These are phyloP conservation scores for Tulasnella sp. DNA, from an alignment of 768 basidiomycete genomes.

Conservation along the genomic window DNA sequence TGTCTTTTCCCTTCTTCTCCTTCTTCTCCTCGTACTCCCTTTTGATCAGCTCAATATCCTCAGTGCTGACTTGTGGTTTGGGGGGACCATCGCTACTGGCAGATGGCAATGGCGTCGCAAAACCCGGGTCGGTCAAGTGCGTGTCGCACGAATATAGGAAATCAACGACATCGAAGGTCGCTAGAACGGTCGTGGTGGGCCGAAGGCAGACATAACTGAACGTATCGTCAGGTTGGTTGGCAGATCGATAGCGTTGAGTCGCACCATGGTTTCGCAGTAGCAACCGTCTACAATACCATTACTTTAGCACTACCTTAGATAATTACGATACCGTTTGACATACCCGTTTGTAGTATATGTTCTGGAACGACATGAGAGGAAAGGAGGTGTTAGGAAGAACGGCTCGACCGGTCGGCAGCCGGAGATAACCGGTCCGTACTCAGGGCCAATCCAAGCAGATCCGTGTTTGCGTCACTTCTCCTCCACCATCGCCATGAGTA, in stretches of 20 bases:
- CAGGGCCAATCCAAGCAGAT: not conserved
- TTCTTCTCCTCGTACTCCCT: slow-evolving; percentile 49
- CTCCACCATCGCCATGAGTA: not conserved
- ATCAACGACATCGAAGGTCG: slow-evolving; percentile 70
- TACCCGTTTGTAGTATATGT: slow-evolving; percentile 38
- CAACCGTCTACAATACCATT: slow-evolving; percentile 44
- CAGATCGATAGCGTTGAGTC: not conserved
- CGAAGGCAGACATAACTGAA: slow-evolving; percentile 40
- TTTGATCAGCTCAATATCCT: slow-evolving; percentile 74
- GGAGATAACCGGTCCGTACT: slow-evolving; percentile 4
- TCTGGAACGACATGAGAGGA: slow-evolving; percentile 43
- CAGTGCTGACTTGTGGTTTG: slow-evolving; percentile 34
- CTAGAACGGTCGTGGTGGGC: slow-evolving; percentile 71
- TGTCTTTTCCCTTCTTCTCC: slow-evolving; percentile 19
- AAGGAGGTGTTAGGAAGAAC: not conserved
- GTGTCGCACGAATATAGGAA: slow-evolving; percentile 73
- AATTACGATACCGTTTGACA: not conserved
- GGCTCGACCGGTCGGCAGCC: not conserved
- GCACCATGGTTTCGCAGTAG: slow-evolving; percentile 56
- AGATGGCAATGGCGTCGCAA: slow-evolving; percentile 43
- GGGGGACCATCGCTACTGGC: too few relatives aligned
- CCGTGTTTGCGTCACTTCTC: not conserved
- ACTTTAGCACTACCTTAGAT: not conserved
- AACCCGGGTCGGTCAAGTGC: slow-evolving; percentile 73
- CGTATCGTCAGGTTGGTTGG: too few relatives aligned